Evolutionary conservation across 192 early-diverging fungal genomes (phyloP).

Genomic region (Entomortierella chlamydospora): DNA sequence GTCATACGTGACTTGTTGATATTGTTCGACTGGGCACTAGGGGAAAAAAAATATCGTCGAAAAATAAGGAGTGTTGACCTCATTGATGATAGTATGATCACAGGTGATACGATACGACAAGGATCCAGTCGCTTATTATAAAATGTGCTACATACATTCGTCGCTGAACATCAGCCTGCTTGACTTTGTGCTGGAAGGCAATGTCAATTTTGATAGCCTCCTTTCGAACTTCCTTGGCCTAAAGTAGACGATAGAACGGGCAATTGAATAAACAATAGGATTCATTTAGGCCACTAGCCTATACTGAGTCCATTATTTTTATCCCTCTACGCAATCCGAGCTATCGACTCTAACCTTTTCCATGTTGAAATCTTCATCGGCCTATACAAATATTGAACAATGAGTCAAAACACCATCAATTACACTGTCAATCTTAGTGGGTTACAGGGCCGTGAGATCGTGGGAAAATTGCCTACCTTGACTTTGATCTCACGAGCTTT

Average conservation of each 20-base stretch:
- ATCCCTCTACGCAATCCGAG: neutral
- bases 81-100: constrained; percentile 3
- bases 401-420: too few relatives aligned
- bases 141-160: constrained; percentile 79
- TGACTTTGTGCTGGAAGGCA: constrained; percentile 95
- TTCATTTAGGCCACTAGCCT: neutral
- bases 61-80: neutral
- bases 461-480: constrained; percentile 63
- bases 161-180: constrained; percentile 96
- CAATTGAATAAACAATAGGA: neutral
- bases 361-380: constrained; percentile 99
- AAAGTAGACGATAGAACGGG: neutral
- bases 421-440: too few relatives aligned
- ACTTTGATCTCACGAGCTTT: constrained; percentile 99
- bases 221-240: constrained; percentile 97
- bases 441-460: too few relatives aligned
- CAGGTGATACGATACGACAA: neutral
- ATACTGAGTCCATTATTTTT: neutral
- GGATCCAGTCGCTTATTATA: neutral
- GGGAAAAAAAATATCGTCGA: neutral
- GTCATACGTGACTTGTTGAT: constrained; percentile 96
- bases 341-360: constrained; percentile 76
- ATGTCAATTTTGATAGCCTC: constrained; percentile 97
- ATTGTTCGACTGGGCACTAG: constrained; percentile 91
- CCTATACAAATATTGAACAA: constrained; percentile 58